A percentile compares a stretch with the other conserved stretches of the same genome.
Evolutionary conservation across 768 basidiomycete species (phyloP).

Genomic region (Psilocybe cyanescens): DNA sequence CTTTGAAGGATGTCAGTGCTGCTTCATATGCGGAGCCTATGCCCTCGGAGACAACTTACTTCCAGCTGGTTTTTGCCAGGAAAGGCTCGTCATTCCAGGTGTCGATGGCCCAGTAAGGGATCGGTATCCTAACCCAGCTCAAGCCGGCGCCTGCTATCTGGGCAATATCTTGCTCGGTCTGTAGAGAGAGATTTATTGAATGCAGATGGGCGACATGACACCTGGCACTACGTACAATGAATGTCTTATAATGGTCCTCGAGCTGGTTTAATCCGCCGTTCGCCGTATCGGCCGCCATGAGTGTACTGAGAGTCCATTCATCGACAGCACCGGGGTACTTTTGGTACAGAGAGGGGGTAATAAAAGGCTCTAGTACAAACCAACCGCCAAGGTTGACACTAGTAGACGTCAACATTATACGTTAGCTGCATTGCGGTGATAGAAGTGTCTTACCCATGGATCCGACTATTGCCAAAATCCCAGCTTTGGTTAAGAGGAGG

Average conservation of each 20-base stretch:
- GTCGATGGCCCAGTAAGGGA: constrained; percentile 88
- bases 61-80: constrained; percentile 75
- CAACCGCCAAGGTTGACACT: constrained; percentile 82
- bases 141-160: constrained; percentile 88
- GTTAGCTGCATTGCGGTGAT: not conserved
- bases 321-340: constrained; percentile 60
- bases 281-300: constrained; percentile 68
- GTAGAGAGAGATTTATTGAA: constrained; percentile 6
- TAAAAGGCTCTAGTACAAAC: constrained; percentile 80
- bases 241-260: constrained; percentile 80
- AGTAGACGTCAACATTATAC: constrained; percentile 5
- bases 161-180: constrained; percentile 93
- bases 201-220: not conserved
- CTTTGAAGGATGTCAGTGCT: constrained; percentile 28
- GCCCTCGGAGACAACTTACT: constrained; percentile 33
- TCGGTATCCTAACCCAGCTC: constrained; percentile 83
- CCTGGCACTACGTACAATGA: constrained; percentile 59
- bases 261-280: constrained; percentile 68
- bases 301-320: constrained; percentile 68
- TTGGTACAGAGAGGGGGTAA: constrained; percentile 65
- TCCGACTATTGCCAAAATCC: constrained; percentile 65
- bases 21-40: not conserved
- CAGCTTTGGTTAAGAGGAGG: constrained; percentile 79
- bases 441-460: constrained; percentile 33
- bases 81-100: constrained; percentile 77